Evolutionary conservation across 2,329 filamentous ascomycete genomes (phyloP), one percentile per base, ranked within the genome.

Genomic region (Cercospora beticola): DNA sequence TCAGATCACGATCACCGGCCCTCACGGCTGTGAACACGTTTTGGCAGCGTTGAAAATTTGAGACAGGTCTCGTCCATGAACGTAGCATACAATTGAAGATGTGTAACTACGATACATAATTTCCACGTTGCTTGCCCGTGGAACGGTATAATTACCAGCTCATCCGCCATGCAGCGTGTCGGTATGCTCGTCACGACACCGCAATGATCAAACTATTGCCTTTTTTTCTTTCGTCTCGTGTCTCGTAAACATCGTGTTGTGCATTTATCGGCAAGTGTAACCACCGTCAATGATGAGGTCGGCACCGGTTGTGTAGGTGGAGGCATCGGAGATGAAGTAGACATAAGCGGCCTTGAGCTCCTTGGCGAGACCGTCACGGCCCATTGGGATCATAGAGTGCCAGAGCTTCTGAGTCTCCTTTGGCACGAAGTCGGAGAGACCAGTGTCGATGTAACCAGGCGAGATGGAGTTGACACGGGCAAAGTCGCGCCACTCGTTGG

Each of bases 401-500:
- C 86, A 88, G 64, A 88, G 76, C 70, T 87, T 78, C 81, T 88
- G 85, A 1, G 80, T 81, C 70, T 88, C 80, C 81, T 87, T 78
- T 67, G 84, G 83, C 36, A 90, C 87, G 75, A 90, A 90, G 79
- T 90, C 88, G 69, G 86, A 88, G 63, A 90, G 81, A 70, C 87
- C 88, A 23, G 88, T 90, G 79, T 89, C 88, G 75, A 90, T 90
- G 81, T 90, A 90, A 64, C 88, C 88, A 5, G 88, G 88, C 3
- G 87, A 89, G 79, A 90, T 87, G 78, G 83, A 86, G 83, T 90
- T 90, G 75, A 89, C 88, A 73, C 88, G 86, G 58, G 88, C 88
- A 78, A 90, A 90, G 78, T 88, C 87, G 68, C 87, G 83, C 89
- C 89, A 91, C 80, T 91, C 89, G 78, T 89, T 90, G 75, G 89